A percentile compares a stretch with the other conserved stretches of the same genome.
These are phyloP conservation scores for Linnemannia elongata DNA, from an alignment of 192 early-diverging fungal genomes.

Conservation along the genomic window DNA sequence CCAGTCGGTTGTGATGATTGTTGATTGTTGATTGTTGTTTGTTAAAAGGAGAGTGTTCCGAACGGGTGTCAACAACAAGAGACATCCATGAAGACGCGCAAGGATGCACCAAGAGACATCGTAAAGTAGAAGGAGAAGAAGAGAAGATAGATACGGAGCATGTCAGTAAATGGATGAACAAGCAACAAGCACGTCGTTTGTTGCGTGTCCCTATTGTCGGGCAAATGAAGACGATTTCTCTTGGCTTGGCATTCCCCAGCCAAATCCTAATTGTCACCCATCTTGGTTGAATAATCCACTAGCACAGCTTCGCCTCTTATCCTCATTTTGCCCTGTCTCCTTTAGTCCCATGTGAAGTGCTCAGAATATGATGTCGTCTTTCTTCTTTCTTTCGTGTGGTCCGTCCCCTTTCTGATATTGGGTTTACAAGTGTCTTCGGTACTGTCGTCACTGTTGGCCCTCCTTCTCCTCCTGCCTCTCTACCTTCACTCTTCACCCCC, in stretches of 20 bases:
- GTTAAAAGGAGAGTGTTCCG: not conserved
- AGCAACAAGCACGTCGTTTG: not conserved
- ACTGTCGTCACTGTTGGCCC: not conserved
- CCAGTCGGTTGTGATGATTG: not conserved
- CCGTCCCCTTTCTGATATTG: not conserved
- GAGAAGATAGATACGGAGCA: not conserved
- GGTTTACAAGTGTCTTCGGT: too few species aligned
- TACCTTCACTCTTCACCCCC: too few species aligned
- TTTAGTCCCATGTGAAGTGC: not conserved
- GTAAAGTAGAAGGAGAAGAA: conserved; percentile 4
- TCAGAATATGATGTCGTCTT: not conserved
- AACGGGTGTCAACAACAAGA: not conserved
- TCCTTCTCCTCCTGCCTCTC: not conserved
- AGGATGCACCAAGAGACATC: not conserved
- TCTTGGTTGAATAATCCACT: too few species aligned
- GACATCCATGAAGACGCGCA: not conserved
- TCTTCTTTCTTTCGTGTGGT: not conserved
- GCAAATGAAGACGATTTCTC: not conserved
- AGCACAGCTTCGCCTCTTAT: not conserved
- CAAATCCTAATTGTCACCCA: not conserved
- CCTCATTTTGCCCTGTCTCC: too few species aligned
- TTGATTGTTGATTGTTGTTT: not conserved
- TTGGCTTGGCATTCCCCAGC: conserved; percentile 43
- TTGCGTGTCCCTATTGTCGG: not conserved
- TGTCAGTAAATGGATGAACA: not conserved